These are phyloP conservation scores for Cladophialophora carrionii DNA, from an alignment of 2,329 filamentous ascomycete species.

Conservation along the genomic window DNA sequence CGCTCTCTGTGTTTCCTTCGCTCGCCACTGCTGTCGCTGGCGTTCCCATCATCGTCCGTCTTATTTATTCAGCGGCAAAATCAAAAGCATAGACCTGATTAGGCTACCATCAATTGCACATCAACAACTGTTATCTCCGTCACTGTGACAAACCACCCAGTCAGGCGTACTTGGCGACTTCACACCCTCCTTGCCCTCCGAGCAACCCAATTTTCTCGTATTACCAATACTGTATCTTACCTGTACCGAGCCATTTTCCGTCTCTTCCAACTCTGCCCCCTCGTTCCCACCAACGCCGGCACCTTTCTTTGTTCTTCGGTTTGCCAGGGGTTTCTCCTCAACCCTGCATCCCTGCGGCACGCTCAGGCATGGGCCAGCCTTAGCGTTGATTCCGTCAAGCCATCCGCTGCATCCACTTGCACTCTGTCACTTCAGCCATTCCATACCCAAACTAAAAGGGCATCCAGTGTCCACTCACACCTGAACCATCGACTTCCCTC, in stretches of 20 bases:
- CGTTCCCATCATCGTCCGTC: slow-evolving; percentile 21
- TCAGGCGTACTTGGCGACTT: slow-evolving; percentile 4
- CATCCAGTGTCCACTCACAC: slow-evolving; percentile 24
- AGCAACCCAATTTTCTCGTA: background rate
- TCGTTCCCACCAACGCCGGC: background rate
- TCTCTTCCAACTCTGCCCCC: slow-evolving; percentile 1
- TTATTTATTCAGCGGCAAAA: slow-evolving; percentile 20
- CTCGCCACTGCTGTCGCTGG: slow-evolving; percentile 16
- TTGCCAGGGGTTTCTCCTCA: slow-evolving; percentile 8
- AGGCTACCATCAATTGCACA: slow-evolving; percentile 3
- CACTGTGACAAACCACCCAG: slow-evolving; percentile 1
- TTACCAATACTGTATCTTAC: slow-evolving; percentile 18
- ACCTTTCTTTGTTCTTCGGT: slow-evolving; percentile 6
- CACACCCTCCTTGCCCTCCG: slow-evolving; percentile 8
- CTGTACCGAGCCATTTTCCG: slow-evolving; percentile 10
- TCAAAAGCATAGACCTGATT: slow-evolving; percentile 3
- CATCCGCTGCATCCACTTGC: slow-evolving; percentile 26
- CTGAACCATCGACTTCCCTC: slow-evolving; percentile 7
- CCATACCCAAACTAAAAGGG: slow-evolving; percentile 20
- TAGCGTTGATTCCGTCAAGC: slow-evolving; percentile 16
- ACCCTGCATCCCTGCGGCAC: slow-evolving; percentile 17
- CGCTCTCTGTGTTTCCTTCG: background rate
- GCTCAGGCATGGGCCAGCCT: slow-evolving; percentile 18
- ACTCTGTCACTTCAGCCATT: slow-evolving; percentile 20
- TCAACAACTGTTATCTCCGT: slow-evolving; percentile 11